Evolutionary conservation across 2,329 filamentous ascomycete species (phyloP).

Genomic region (Phyllosticta capitalensis): DNA sequence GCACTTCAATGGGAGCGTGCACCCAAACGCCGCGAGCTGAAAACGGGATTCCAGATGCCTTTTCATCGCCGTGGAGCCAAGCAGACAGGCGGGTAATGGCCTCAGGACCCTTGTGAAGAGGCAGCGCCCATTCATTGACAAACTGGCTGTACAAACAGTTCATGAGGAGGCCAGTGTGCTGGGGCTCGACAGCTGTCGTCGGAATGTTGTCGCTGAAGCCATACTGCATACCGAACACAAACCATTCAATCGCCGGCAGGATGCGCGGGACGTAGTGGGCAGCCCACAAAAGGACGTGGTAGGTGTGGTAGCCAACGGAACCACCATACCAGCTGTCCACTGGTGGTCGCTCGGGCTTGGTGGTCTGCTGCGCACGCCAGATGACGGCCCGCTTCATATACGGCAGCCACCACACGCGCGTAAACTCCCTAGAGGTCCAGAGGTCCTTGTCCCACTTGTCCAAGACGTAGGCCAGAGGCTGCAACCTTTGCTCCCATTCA

Average conservation of each 20-base stretch:
- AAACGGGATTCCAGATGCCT: constrained; percentile 65
- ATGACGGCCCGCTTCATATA: constrained; percentile 81
- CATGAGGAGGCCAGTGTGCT: constrained; percentile 75
- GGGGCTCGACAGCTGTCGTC: constrained; percentile 69
- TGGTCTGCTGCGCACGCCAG: constrained; percentile 78
- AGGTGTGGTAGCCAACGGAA: constrained; percentile 73
- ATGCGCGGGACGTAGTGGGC: constrained; percentile 69
- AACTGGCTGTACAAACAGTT: constrained; percentile 98
- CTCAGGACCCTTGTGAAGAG: constrained; percentile 76
- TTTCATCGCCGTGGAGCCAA: constrained; percentile 74
- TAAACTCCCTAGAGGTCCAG: constrained; percentile 81
- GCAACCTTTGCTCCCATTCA: constrained; percentile 73
- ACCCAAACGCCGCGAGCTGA: constrained; percentile 71
- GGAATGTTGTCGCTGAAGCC: constrained; percentile 65
- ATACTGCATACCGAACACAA: constrained; percentile 96
- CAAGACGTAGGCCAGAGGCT: constrained; percentile 59
- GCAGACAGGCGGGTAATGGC: constrained; percentile 72
- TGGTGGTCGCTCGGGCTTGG: constrained; percentile 50
- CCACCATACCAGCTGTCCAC: constrained; percentile 71
- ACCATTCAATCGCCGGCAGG: constrained; percentile 86
- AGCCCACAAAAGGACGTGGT: constrained; percentile 81
- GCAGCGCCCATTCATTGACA: constrained; percentile 96
- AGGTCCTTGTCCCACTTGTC: constrained; percentile 61
- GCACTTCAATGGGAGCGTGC: constrained; percentile 87
- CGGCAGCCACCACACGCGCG: constrained; percentile 95